These are phyloP conservation scores for Chernovozyma aurita DNA, from an alignment of 1,139 yeast genomes.

Conservation along the genomic window DNA sequence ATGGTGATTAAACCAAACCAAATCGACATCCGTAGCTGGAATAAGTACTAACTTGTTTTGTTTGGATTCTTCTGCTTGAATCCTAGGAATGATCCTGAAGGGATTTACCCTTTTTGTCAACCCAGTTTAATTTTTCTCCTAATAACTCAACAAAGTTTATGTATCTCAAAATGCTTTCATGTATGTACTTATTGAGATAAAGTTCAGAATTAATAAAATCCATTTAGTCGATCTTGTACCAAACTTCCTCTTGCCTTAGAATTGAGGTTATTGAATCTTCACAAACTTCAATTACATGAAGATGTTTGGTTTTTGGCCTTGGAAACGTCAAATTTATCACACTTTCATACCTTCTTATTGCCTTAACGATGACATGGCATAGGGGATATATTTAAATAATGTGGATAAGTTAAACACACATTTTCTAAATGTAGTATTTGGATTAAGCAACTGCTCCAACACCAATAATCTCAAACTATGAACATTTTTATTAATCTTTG, in stretches of 20 bases:
- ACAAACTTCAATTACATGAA: slow-evolving; percentile 14
- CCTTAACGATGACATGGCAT: neutral
- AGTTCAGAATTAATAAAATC: slow-evolving; percentile 25
- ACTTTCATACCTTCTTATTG: slow-evolving; percentile 11
- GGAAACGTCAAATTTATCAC: slow-evolving; percentile 17
- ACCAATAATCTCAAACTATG: neutral
- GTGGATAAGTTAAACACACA: neutral
- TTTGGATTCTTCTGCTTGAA: too few species aligned
- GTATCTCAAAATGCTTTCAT: slow-evolving; percentile 21
- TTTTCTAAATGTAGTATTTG: neutral
- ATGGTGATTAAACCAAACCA: slow-evolving; percentile 40
- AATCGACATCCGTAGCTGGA: slow-evolving; percentile 38
- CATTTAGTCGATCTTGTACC: slow-evolving; percentile 23
- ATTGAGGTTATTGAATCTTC: slow-evolving; percentile 31
- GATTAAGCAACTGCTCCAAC: neutral
- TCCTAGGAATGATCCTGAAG: too few species aligned
- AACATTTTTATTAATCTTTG: neutral
- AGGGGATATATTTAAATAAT: neutral
- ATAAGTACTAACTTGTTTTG: slow-evolving; percentile 18
- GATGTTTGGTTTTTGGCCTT: slow-evolving; percentile 2
- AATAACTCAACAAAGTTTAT: slow-evolving; percentile 19
- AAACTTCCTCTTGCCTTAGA: slow-evolving; percentile 27
- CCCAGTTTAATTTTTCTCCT: too few species aligned
- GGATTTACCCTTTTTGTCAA: too few species aligned
- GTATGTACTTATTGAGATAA: slow-evolving; percentile 15